Percentiles rank a stretch among this genome's conserved stretches.
Conservation (phyloP, 2,329 filamentous ascomycete species). For the Colletotrichum tamarilloi region DNA sequence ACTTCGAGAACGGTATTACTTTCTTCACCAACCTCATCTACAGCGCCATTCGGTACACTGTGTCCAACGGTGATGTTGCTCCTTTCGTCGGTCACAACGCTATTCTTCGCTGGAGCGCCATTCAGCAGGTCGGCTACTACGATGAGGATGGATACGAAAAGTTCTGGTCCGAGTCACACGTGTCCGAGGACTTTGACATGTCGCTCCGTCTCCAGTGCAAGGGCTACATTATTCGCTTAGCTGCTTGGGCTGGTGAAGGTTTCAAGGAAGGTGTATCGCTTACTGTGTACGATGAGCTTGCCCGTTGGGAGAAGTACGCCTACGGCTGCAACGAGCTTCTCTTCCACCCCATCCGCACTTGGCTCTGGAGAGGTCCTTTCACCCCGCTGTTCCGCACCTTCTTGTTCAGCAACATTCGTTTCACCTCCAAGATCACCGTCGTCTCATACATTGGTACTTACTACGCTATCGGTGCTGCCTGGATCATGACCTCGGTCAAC, state of each 20-base stretch:
- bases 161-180: slow-evolving; percentile 84
- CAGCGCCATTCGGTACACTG: slow-evolving; percentile 81
- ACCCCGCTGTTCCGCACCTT: slow-evolving; percentile 83
- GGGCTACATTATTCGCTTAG: slow-evolving; percentile 79
- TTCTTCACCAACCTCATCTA: slow-evolving; percentile 82
- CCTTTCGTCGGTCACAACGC: slow-evolving; percentile 87
- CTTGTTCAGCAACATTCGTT: slow-evolving; percentile 77
- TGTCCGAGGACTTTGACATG: slow-evolving; percentile 87
- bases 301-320: slow-evolving; percentile 88
- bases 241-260: slow-evolving; percentile 78
- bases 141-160: slow-evolving; percentile 80
- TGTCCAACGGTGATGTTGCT: slow-evolving; percentile 80
- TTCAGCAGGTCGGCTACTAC: slow-evolving; percentile 78
- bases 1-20: slow-evolving; percentile 77
- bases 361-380: slow-evolving; percentile 80
- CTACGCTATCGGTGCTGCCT: slow-evolving; percentile 81
- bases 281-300: slow-evolving; percentile 86
- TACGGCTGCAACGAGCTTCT: slow-evolving; percentile 86
- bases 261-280: slow-evolving; percentile 88
- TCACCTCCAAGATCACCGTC: slow-evolving; percentile 81
- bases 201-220: slow-evolving; percentile 78
- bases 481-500: slow-evolving; percentile 78
- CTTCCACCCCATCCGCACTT: slow-evolving; percentile 81
- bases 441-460: slow-evolving; percentile 84
- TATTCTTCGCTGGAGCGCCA: slow-evolving; percentile 78